Percentiles rank a stretch among this genome's conserved stretches.
These are phyloP conservation scores for Salvia splendens DNA, from an alignment of 257 asterid genomes.

Conservation along the genomic window DNA sequence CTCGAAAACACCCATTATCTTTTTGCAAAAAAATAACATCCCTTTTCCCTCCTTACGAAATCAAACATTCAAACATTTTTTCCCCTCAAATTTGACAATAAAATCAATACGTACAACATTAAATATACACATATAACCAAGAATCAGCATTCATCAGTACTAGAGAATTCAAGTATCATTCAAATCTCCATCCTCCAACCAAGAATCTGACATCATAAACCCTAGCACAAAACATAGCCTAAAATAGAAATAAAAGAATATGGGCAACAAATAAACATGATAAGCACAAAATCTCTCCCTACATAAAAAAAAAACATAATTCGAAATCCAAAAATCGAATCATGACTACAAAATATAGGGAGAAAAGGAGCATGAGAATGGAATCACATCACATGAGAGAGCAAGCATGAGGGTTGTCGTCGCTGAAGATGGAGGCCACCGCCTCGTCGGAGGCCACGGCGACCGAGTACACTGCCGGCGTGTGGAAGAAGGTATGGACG, in stretches of 20 bases:
- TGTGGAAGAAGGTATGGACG: slow-evolving; percentile 78
- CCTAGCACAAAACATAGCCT: background rate
- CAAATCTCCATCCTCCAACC: background rate
- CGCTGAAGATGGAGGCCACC: slow-evolving; percentile 85
- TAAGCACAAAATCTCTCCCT: background rate
- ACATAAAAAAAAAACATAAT: background rate
- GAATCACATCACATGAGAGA: slow-evolving; percentile 65
- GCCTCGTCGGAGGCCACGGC: slow-evolving; percentile 91
- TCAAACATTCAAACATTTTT: background rate
- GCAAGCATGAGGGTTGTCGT: slow-evolving; percentile 94
- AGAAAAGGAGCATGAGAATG: no score
- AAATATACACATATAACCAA: background rate
- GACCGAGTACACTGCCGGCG: slow-evolving; percentile 79
- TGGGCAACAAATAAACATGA: background rate
- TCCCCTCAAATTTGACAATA: background rate
- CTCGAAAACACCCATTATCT: background rate
- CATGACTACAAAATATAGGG: background rate
- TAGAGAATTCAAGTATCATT: background rate
- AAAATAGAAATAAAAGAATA: background rate
- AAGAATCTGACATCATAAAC: background rate
- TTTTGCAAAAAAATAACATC: background rate
- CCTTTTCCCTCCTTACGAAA: background rate
- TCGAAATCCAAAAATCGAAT: background rate
- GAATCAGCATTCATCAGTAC: background rate
- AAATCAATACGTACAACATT: background rate